These are phyloP conservation scores for Trichoderma polysporum DNA, from an alignment of 2,329 filamentous ascomycete species.

Conservation along the genomic window DNA sequence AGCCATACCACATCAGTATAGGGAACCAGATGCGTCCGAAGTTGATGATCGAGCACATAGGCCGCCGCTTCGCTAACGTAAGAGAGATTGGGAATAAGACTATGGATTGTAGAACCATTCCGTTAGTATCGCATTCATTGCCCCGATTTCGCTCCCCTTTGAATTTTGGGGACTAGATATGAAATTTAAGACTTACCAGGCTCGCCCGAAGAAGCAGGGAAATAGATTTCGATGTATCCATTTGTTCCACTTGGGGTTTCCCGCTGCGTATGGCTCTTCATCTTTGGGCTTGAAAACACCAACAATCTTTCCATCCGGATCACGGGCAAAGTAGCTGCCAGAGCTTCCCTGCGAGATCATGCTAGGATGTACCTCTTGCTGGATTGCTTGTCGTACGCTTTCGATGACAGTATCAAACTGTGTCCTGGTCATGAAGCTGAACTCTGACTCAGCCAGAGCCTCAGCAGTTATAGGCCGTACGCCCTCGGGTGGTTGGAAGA, in stretches of 20 bases:
- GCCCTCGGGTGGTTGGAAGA: constrained; percentile 91
- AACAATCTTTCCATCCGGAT: constrained; percentile 87
- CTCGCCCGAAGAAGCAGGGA: constrained; percentile 93
- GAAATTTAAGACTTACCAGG: constrained; percentile 61
- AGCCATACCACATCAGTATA: constrained; percentile 95
- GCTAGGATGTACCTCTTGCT: constrained; percentile 86
- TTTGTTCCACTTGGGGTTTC: constrained; percentile 99
- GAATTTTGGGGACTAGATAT: background rate
- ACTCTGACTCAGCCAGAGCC: constrained; percentile 62
- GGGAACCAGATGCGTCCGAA: constrained; percentile 88
- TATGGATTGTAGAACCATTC: constrained; percentile 29
- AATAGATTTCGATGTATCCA: constrained; percentile 99
- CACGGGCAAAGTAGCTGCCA: constrained; percentile 95
- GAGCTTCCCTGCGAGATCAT: constrained; percentile 98
- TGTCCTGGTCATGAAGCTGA: constrained; percentile 68
- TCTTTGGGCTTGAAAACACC: constrained; percentile 99
- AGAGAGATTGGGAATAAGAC: constrained; percentile 92
- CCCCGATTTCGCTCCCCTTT: background rate
- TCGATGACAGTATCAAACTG: constrained; percentile 89
- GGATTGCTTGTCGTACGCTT: constrained; percentile 85
- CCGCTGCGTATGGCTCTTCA: constrained; percentile 94
- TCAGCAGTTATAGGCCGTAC: constrained; percentile 77
- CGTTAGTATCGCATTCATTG: background rate
- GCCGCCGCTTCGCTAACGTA: constrained; percentile 98
- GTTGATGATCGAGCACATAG: constrained; percentile 87